phyloP scores from a whole-genome alignment of 2,329 filamentous ascomycete species.

The Bisporella sp. region DNA sequence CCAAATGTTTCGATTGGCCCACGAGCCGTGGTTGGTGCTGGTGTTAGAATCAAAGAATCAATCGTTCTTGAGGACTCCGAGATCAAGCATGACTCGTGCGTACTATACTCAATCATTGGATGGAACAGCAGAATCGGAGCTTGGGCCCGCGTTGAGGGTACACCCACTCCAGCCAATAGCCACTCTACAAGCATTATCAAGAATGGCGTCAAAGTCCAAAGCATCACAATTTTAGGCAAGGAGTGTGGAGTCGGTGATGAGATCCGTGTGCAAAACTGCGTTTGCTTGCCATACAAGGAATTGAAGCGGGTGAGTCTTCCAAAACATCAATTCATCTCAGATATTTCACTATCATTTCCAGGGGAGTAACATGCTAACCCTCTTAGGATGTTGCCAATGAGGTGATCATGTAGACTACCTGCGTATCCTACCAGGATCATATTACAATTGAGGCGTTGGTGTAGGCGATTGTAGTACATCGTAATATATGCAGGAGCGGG shows the following conservation, averaged over 20 bases:
- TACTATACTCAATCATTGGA: constrained; percentile 92
- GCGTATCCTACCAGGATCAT: too few relatives aligned
- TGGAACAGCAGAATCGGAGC: constrained; percentile 94
- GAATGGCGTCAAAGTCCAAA: constrained; percentile 97
- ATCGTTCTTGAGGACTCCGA: constrained; percentile 93
- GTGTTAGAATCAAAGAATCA: constrained; percentile 88
- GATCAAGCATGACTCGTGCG: constrained; percentile 93
- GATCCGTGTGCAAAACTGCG: constrained; percentile 93
- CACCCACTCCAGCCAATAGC: constrained; percentile 77
- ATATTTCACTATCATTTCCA: not conserved
- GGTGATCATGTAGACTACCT: constrained; percentile 74
- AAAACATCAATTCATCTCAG: not conserved
- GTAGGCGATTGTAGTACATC: too few relatives aligned
- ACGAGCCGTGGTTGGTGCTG: constrained; percentile 76
- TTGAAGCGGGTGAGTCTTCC: constrained; percentile 72
- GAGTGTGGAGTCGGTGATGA: constrained; percentile 93
- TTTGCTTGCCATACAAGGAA: constrained; percentile 97
- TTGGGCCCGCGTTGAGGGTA: constrained; percentile 98
- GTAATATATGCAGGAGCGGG: too few relatives aligned
- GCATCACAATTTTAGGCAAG: constrained; percentile 94
- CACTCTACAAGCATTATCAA: constrained; percentile 94
- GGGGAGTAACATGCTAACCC: constrained; percentile 22
- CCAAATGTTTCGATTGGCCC: constrained; percentile 95
- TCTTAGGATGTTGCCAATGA: constrained; percentile 74
- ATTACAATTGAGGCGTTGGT: too few relatives aligned